Conservation (phyloP, 257 asterid genomes). For the Paulownia fortunei region DNA sequence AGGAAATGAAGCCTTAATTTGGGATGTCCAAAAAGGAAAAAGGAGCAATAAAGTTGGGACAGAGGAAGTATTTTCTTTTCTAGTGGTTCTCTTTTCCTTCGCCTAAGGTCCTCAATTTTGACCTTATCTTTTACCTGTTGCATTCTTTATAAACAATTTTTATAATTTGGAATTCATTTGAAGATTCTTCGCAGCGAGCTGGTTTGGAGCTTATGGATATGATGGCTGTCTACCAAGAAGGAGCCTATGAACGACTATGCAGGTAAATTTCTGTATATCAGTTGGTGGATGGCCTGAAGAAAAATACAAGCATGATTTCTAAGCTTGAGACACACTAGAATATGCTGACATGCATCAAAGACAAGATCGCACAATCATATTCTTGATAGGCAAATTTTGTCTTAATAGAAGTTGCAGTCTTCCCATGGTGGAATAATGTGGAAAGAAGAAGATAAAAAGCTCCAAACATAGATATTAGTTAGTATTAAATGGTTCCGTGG, state of each 20-base stretch:
- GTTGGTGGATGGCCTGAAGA: slow-evolving; percentile 7
- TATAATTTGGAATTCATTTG: slow-evolving; percentile 40
- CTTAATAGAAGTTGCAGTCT: background rate
- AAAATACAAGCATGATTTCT: slow-evolving; percentile 4
- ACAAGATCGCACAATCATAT: slow-evolving; percentile 10
- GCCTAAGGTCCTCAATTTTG: background rate
- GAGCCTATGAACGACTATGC: slow-evolving; percentile 98
- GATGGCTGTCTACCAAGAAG: slow-evolving; percentile 99
- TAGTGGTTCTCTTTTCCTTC: slow-evolving; percentile 16
- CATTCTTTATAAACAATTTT: slow-evolving; percentile 22
- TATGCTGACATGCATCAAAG: slow-evolving; percentile 1
- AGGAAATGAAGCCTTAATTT: background rate
- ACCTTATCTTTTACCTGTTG: slow-evolving; percentile 10
- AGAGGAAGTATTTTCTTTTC: slow-evolving; percentile 17
- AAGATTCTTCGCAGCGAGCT: slow-evolving; percentile 79
- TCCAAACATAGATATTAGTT: background rate
- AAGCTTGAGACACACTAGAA: slow-evolving; percentile 8
- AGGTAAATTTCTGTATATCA: slow-evolving; percentile 56
- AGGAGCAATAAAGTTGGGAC: background rate
- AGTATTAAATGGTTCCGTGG: background rate
- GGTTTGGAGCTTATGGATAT: slow-evolving; percentile 99
- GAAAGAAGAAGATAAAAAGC: background rate
- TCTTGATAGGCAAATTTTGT: background rate
- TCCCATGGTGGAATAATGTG: slow-evolving; percentile 1
- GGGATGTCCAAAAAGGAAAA: background rate